Percentiles rank a stretch among this genome's conserved stretches.
phyloP scores from a whole-genome alignment of 179 eudicot species.

The Nepenthes alata region DNA sequence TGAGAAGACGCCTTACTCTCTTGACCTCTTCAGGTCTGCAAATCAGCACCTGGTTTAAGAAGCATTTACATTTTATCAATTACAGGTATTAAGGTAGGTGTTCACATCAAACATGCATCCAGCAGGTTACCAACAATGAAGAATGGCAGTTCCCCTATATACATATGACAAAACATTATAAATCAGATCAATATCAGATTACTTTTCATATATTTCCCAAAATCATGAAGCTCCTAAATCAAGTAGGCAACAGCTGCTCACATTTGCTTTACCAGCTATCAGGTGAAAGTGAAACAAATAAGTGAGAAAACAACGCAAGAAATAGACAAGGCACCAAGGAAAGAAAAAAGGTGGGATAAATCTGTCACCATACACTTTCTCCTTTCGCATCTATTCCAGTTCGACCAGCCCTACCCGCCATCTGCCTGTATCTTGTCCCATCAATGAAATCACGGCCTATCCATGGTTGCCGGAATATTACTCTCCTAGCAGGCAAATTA shows the following conservation, averaged over 20 bases:
- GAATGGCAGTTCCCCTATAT: no score
- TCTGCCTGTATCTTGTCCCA: conserved; percentile 87
- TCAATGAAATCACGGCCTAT: conserved; percentile 96
- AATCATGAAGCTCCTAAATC: neutral
- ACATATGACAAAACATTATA: no score
- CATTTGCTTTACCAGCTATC: neutral
- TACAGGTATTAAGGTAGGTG: neutral
- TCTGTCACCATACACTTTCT: conserved; percentile 71
- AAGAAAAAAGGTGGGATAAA: neutral
- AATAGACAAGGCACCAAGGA: neutral
- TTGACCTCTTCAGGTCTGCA: conserved; percentile 86
- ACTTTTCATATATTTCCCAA: neutral
- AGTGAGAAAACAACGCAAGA: neutral
- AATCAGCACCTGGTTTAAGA: conserved; percentile 54
- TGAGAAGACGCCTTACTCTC: conserved; percentile 58
- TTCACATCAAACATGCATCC: no score
- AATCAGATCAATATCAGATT: no score
- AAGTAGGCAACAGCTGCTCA: neutral
- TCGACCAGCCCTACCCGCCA: conserved; percentile 99
- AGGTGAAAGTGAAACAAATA: neutral
- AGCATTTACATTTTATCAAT: conserved; percentile 1
- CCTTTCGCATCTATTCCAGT: conserved; percentile 99
- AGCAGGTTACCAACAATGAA: no score
- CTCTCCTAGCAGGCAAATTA: conserved; percentile 96
- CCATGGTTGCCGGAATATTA: conserved; percentile 89